Evolutionary conservation across 164 flowering plant species (phyloP).

Genomic region (Amborella trichopoda): DNA sequence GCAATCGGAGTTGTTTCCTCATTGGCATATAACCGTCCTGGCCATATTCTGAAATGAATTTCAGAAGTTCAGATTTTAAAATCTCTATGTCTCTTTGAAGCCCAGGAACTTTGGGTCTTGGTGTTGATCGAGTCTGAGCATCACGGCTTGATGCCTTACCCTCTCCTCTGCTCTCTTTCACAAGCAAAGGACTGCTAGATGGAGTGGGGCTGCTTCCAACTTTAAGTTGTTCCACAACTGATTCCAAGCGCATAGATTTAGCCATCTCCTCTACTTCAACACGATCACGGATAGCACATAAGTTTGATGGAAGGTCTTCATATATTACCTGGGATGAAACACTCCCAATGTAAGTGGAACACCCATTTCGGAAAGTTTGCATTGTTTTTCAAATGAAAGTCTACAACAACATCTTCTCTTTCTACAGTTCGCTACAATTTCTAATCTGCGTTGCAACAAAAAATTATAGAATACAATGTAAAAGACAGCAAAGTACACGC

Average conservation of each 20-base stretch:
- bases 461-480: too few species aligned
- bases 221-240: constrained; percentile 11
- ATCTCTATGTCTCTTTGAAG: constrained; percentile 75
- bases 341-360: too few species aligned
- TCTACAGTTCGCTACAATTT: too few species aligned
- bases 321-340: constrained; percentile 84
- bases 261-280: constrained; percentile 49
- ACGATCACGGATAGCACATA: constrained; percentile 86
- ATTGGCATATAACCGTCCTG: constrained; percentile 98
- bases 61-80: constrained; percentile 60
- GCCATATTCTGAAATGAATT: constrained; percentile 64
- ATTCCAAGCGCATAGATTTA: constrained; percentile 12
- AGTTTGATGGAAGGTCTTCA: constrained; percentile 95
- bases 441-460: too few species aligned
- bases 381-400: too few species aligned
- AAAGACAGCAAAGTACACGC: too few species aligned
- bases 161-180: neutral
- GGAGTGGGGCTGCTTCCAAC: constrained; percentile 2
- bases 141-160: constrained; percentile 6
- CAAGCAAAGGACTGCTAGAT: neutral
- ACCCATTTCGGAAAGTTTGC: too few species aligned
- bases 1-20: constrained; percentile 83
- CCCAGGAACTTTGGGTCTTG: constrained; percentile 76
- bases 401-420: too few species aligned
- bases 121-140: constrained; percentile 16